A percentile compares a stretch with the other conserved stretches of the same genome.
phyloP scores from a whole-genome alignment of 768 basidiomycete species.

The Rhodocollybia butyracea region DNA sequence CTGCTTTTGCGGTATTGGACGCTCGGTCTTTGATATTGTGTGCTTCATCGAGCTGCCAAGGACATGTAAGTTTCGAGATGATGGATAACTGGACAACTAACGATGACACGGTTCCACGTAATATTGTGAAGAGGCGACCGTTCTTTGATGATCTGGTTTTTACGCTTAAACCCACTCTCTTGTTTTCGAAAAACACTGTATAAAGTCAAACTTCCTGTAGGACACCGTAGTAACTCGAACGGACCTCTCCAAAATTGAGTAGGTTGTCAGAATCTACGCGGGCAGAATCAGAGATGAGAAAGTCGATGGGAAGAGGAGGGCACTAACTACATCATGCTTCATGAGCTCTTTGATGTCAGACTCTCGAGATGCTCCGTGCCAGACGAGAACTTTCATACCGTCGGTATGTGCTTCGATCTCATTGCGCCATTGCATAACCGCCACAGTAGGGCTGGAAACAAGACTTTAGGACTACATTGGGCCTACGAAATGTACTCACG shows the following conservation, averaged over 20 bases:
- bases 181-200: slow-evolving; percentile 86
- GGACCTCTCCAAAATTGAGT: slow-evolving; percentile 77
- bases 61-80: neutral
- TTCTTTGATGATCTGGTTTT: slow-evolving; percentile 81
- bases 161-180: slow-evolving; percentile 86
- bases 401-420: slow-evolving; percentile 87
- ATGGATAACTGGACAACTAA: slow-evolving; percentile 29
- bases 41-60: slow-evolving; percentile 80
- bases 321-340: slow-evolving; percentile 82
- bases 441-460: slow-evolving; percentile 44
- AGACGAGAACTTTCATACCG: slow-evolving; percentile 83
- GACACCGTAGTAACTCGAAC: neutral
- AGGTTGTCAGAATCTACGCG: slow-evolving; percentile 74
- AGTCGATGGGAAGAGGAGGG: neutral
- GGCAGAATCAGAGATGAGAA: slow-evolving; percentile 5
- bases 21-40: slow-evolving; percentile 97
- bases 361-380: slow-evolving; percentile 82
- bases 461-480: slow-evolving; percentile 44
- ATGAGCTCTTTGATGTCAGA: slow-evolving; percentile 63
- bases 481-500: slow-evolving; percentile 56
- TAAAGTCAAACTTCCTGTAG: neutral
- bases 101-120: slow-evolving; percentile 80
- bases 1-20: slow-evolving; percentile 96
- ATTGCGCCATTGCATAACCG: slow-evolving; percentile 84
- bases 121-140: slow-evolving; percentile 82